These are phyloP conservation scores for Hanseniaspora mollemarum DNA, from an alignment of 805 yeast species.

Conservation along the genomic window DNA sequence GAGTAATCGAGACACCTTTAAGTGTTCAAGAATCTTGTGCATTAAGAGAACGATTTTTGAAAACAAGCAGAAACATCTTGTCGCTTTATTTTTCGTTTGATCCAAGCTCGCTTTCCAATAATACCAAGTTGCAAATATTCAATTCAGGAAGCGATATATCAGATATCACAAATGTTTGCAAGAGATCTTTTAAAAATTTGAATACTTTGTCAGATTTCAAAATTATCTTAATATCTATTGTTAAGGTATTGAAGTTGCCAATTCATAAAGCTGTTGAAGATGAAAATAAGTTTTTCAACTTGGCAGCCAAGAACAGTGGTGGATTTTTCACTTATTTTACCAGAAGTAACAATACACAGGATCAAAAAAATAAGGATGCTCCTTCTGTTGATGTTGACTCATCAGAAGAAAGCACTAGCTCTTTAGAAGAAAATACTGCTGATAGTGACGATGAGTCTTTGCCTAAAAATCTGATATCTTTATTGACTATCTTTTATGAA, in stretches of 20 bases:
- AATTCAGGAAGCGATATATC: background rate
- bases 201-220: conserved; percentile 45
- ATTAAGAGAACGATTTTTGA: conserved; percentile 7
- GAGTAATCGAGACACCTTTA: conserved; percentile 10
- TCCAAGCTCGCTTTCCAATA: background rate
- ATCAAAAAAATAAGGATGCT: conserved; percentile 1
- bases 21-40: conserved; percentile 8
- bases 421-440: conserved; percentile 17
- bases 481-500: conserved; percentile 60
- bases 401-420: conserved; percentile 8
- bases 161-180: conserved; percentile 10
- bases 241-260: conserved; percentile 40
- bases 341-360: background rate
- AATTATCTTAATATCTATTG: conserved; percentile 38
- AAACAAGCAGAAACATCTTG: conserved; percentile 11
- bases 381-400: conserved; percentile 5
- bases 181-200: conserved; percentile 37
- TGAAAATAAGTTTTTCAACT: conserved; percentile 31
- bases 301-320: conserved; percentile 9
- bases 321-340: conserved; percentile 11
- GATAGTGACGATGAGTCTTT: conserved; percentile 21
- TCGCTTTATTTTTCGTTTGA: conserved; percentile 13
- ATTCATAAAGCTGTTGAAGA: conserved; percentile 32
- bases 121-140: conserved; percentile 5
- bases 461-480: conserved; percentile 38